Base-by-base conservation (phyloP, 768 basidiomycete species). In the Leccinum boreale region DNA sequence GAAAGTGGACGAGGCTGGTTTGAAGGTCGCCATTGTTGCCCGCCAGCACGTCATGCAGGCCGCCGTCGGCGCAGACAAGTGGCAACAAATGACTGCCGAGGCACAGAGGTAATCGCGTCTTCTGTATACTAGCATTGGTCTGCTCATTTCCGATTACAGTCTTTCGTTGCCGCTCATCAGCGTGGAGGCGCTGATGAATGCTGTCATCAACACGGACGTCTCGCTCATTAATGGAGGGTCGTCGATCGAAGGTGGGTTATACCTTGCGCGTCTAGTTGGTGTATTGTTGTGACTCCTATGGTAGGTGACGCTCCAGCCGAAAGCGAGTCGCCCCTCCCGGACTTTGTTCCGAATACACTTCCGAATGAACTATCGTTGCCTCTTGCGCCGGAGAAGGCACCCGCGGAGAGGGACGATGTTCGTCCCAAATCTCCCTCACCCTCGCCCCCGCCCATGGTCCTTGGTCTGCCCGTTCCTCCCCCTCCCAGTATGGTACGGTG, bases 1-100 rank as follows among this genome's bases (percentile, higher is more conserved):
- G 3, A 85, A 85, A 65, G 69, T 67, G 10, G 68, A 73, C 6
- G 69, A 73, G 52, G 72, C 74, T 52, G 78, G 78, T 2, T 76
- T 80, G 63, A 76, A 70, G 14, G 70, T 86, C 21, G 75, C 83
- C 33, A 71, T 86, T 5, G 72, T 91, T 8, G 82, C 79, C 0
- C 81, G 87, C 51, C 69, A 71, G 24, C 74, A 70, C 4, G 72
- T 75, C 0, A 75, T 87, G 61, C 67, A 74, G 26, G 73, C 78
- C 11, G 83, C 79, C 1, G 69, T 85, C n/a, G 85, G 86, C 2
- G 63, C 67, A 21, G 78, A 77, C n/a, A 74, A 60, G 21, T 90
- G 86, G 87, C 70, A 72, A 29, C 78, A 81, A 36, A 67, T 89
- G 35, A 72, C 75, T 0, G 70, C 77, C 0, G 82, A 83, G 59